Base-by-base conservation (phyloP, 768 basidiomycete genomes). In the Mycena belliarum region DNA sequence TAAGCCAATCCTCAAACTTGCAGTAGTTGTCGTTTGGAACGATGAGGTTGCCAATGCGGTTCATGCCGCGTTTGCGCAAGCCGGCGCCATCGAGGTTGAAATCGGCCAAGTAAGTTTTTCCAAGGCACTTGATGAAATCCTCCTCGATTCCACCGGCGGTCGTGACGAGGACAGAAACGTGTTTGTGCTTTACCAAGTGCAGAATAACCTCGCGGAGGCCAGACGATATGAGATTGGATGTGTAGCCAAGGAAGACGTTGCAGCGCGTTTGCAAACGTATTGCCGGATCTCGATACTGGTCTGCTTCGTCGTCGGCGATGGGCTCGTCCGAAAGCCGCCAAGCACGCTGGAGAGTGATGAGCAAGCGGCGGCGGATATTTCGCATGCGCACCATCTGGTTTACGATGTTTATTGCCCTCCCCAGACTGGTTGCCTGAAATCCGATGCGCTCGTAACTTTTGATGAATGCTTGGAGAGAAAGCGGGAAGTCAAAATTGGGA, bases 21-120 rank as follows among this genome's bases (percentile, higher is more conserved):
- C 97, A 98, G 73, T 99, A 99, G 70, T 98, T 98, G 66, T 97
- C 93, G 69, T 99, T 99, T 4, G 97, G 97, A 2, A 99, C 86
- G 55, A 99, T 76, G 41, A 99, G 83, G 68, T 99, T 99, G 29
- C 97, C 97, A 60, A 98, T 94, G 33, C 97, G 85, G 67, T 99
- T 99, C 82, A 99, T 85, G n/a, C 97, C 97, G 59, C 84, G 82
- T 68, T 79, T 86, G 42, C 97, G 84, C 54, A 99, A 74, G 55
- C 87, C 86, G 6, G 93, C 91, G 15, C 97, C 97, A 60, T 95
- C 89, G 53, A 97, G 81, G 68, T 90, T 84, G 72, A 97, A 99
- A 65, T 95, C 93, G 0, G 93, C 93, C 42, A 98, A 80, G 66
- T 95, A 98, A 0, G 97, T 99, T 69, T 90, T 87, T n/a, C 93